These are phyloP conservation scores for Nidularia pulvinata DNA, from an alignment of 768 basidiomycete species.

Conservation along the genomic window DNA sequence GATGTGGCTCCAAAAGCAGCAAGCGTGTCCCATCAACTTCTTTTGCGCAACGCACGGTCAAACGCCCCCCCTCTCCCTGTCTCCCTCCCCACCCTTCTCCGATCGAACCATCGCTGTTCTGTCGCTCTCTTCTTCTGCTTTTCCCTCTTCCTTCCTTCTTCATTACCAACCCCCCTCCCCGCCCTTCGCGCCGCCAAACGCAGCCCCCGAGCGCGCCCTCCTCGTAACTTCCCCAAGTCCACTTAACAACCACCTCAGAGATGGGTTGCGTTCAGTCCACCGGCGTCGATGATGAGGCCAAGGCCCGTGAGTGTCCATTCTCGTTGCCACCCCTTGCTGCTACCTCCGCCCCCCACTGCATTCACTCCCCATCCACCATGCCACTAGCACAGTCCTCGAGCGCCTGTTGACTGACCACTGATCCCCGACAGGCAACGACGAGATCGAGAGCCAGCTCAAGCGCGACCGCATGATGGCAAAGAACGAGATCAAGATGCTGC, in stretches of 20 bases:
- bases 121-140: background rate
- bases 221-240: background rate
- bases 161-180: background rate
- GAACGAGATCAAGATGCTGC: constrained; percentile 96
- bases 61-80: too few species aligned
- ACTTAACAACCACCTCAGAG: background rate
- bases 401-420: background rate
- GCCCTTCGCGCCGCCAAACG: background rate
- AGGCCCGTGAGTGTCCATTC: constrained; percentile 1
- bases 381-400: too few species aligned
- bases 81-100: too few species aligned
- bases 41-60: too few species aligned
- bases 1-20: too few species aligned
- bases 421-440: constrained; percentile 54
- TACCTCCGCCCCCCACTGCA: background rate
- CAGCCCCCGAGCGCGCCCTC: background rate
- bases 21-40: too few species aligned
- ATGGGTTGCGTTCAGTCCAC: constrained; percentile 2
- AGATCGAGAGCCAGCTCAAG: constrained; percentile 93
- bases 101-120: too few species aligned
- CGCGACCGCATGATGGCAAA: constrained; percentile 86
- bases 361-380: background rate
- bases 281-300: constrained; percentile 3
- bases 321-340: background rate
- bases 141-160: background rate